These are phyloP conservation scores for Adenanthera pavonina DNA, from an alignment of 306 rosid genomes.

Conservation along the genomic window DNA sequence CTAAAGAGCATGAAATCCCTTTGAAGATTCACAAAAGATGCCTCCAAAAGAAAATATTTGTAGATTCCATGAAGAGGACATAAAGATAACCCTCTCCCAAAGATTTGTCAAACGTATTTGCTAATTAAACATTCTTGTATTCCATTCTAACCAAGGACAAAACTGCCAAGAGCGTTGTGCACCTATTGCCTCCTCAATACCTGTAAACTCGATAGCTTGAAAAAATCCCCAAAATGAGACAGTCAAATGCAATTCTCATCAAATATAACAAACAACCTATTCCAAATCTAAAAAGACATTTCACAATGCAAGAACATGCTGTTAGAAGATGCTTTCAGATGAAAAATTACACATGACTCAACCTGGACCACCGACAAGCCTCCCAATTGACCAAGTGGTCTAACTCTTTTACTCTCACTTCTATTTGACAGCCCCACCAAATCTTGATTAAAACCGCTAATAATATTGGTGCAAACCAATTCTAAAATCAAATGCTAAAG, in stretches of 20 bases:
- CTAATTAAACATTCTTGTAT: not conserved
- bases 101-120: not conserved
- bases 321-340: not conserved
- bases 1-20: not conserved
- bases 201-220: not conserved
- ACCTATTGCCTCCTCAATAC: not conserved
- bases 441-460: not conserved
- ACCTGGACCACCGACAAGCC: not conserved
- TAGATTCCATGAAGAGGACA: not conserved
- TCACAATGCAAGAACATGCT: not conserved
- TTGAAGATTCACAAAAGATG: not conserved
- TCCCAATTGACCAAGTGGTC: not conserved
- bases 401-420: not conserved
- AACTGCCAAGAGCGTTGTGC: not conserved
- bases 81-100: slow-evolving; percentile 1
- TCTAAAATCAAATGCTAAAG: not conserved
- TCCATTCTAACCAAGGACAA: not conserved
- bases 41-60: not conserved
- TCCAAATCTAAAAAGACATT: not conserved
- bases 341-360: not conserved
- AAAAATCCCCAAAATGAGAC: not conserved
- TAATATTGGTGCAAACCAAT: not conserved
- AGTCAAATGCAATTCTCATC: not conserved
- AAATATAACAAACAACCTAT: not conserved
- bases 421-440: not conserved